These are phyloP conservation scores for Talaromyces wortmannii DNA, from an alignment of 495 filamentous ascomycete genomes.

Conservation along the genomic window DNA sequence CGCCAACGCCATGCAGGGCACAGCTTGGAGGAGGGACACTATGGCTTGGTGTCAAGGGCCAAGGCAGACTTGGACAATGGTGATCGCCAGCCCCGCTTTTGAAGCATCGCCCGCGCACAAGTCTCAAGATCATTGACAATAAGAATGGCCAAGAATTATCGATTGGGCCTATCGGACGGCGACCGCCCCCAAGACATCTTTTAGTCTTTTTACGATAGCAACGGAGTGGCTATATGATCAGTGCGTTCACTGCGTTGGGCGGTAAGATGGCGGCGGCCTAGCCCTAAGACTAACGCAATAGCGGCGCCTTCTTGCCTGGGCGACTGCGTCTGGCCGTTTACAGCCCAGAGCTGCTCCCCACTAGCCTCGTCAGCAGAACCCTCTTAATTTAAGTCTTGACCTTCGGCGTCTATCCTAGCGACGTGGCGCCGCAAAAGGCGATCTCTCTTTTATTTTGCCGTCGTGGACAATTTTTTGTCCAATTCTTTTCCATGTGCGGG, in stretches of 20 bases:
- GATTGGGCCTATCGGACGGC: neutral
- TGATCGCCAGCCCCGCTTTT: neutral
- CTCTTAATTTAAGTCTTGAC: too few relatives aligned
- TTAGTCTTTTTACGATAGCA: neutral
- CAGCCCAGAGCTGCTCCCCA: too few relatives aligned
- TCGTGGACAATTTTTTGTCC: neutral
- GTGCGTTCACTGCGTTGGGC: neutral
- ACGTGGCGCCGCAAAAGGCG: constrained; percentile 1
- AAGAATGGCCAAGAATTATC: neutral
- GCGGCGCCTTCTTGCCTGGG: too few relatives aligned
- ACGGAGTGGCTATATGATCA: too few relatives aligned
- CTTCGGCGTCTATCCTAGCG: constrained; percentile 1
- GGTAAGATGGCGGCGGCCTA: neutral
- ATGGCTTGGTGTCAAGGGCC: neutral
- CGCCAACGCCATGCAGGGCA: neutral
- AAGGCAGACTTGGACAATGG: neutral
- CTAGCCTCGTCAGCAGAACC: too few relatives aligned
- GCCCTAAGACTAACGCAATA: neutral
- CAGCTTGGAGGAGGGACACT: neutral
- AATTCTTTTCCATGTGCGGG: too few relatives aligned
- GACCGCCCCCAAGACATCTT: neutral
- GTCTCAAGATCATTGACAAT: neutral
- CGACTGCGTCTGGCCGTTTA: too few relatives aligned
- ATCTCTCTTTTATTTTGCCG: neutral
- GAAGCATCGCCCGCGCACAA: neutral